Evolutionary conservation across 768 basidiomycete genomes (phyloP), one percentile per base, ranked within the genome.

Genomic region (Imleria badia): DNA sequence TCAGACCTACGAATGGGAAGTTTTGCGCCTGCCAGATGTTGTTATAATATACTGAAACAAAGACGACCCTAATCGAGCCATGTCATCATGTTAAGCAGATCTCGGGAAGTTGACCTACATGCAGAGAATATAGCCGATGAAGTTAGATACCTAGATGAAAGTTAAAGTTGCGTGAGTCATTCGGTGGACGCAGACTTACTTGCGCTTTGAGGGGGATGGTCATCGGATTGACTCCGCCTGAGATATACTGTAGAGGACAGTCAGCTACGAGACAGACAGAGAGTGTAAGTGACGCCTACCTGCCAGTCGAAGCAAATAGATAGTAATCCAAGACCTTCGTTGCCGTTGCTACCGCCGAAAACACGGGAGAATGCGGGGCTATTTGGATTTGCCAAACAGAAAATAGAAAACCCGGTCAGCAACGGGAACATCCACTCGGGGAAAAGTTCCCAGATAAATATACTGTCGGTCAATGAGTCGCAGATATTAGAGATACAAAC

Each of bases 301-400:
- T 69, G 67, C 68, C 68, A 89, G 60, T 87, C 86, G 43, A 87
- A 78, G n/a, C 81, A 81, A 39, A 88, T 53, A 33, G 79, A 81
- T 38, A 83, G 51, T 19, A 87, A 61, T 0, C 86, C 86, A 38
- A 88, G 72, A 0, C 85, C 86, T 66, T 89, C 86, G 60, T 88
- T 89, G 29, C 78, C 84, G 34, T 81, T 75, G 3, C 80, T 72
- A 6, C 87, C 87, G 29, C 87, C 87, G 54, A 89, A 87, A 0
- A 89, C 60, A 29, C 75, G 70, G 6, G 79, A 74, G 45, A 67
- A 58, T 3, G 56, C 22, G 14, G 64, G 35, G n/a, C 38, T 61
- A 14, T 57, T 61, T 40, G 75, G 66, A 5, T 78, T 81, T 3
- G 85, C 77, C 39, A 87, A 72, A 58, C 86, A 87, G 65, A 86